Evolutionary conservation across 2,329 filamentous ascomycete genomes (phyloP), one percentile per base, ranked within the genome.

Genomic region (Akanthomyces dipterigenus): DNA sequence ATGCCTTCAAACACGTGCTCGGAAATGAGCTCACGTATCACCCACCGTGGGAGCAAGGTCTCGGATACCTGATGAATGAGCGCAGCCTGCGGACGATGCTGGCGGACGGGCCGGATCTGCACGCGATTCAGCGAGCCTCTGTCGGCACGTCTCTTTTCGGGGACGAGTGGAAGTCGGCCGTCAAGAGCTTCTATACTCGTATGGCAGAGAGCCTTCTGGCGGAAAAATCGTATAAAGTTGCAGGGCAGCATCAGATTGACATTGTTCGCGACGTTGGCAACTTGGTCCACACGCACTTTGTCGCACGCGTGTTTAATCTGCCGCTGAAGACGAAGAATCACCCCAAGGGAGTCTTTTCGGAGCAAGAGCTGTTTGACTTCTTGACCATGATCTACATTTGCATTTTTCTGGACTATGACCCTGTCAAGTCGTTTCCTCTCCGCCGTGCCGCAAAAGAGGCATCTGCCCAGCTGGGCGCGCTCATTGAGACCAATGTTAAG

Each of bases 201-300:
- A 86, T 83, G 16, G 86, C 83, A 1, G 75, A 83, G 55, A 75
- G 81, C 31, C 78, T 95, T 3, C 77, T 96, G 22, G 71, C 76
- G 0, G 79, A 85, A 31, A 89, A 90, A 71, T 84, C 83, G 48
- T 89, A 85, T 72, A 81, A 79, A 61, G 79, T 93, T 1, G 74
- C 67, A 31, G 75, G 71, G 1, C 69, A 67, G 60, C 82, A 78
- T 4, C 87, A 90, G 69, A 82, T 91, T 45, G 90, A 95, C 66
- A 79, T 93, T 4, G 77, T 90, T 11, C 82, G 86, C 26, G 86
- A 90, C 60, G 82, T 91, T 1, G 87, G 84, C 28, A 91, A 91
- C 68, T 73, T 89, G 28, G 82, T 80, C 0, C 87, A 88, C 6
- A 83, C 86, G 3, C 79, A 84, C 66, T 90, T 89, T 45, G 84